Percentiles rank a stretch among this genome's conserved stretches.
Conservation (phyloP, 805 yeast species). For the Jamesozyma jinghongensis region DNA sequence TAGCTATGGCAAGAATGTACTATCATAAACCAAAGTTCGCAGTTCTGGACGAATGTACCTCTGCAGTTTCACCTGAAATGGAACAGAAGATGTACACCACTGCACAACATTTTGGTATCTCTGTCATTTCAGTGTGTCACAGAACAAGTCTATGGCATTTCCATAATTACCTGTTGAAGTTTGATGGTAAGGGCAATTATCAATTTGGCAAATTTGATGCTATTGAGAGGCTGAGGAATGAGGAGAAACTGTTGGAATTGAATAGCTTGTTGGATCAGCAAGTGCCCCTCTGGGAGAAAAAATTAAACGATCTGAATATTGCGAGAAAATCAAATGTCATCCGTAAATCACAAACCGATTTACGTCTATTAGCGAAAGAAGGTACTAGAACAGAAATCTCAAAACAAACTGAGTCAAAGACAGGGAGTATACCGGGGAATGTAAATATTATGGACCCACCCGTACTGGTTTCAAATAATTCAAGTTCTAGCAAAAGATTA, state of each 20-base stretch:
- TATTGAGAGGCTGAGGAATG: constrained; percentile 58
- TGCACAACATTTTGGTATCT: constrained; percentile 71
- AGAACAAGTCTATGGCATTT: constrained; percentile 89
- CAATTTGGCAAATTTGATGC: constrained; percentile 60
- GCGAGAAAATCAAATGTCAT: constrained; percentile 34
- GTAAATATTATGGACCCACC: not conserved
- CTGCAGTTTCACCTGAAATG: constrained; percentile 85
- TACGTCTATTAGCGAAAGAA: constrained; percentile 6
- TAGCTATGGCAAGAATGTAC: constrained; percentile 87
- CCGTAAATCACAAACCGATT: constrained; percentile 25
- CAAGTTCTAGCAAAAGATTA: constrained; percentile 1
- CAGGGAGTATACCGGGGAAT: not conserved
- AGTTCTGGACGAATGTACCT: constrained; percentile 90
- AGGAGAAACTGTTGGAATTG: constrained; percentile 63
- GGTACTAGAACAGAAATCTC: not conserved
- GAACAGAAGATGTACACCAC: constrained; percentile 82
- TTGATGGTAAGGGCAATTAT: constrained; percentile 76
- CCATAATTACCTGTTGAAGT: constrained; percentile 72
- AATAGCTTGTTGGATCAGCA: constrained; percentile 61
- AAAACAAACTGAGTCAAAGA: not conserved
- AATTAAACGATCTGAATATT: constrained; percentile 54
- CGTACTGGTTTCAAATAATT: not conserved
- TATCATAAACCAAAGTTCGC: constrained; percentile 91
- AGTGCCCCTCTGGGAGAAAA: constrained; percentile 55
- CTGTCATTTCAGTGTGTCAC: constrained; percentile 85